Base-by-base conservation (phyloP, 2,329 filamentous ascomycete species). In the Gyromitra esculenta region DNA sequence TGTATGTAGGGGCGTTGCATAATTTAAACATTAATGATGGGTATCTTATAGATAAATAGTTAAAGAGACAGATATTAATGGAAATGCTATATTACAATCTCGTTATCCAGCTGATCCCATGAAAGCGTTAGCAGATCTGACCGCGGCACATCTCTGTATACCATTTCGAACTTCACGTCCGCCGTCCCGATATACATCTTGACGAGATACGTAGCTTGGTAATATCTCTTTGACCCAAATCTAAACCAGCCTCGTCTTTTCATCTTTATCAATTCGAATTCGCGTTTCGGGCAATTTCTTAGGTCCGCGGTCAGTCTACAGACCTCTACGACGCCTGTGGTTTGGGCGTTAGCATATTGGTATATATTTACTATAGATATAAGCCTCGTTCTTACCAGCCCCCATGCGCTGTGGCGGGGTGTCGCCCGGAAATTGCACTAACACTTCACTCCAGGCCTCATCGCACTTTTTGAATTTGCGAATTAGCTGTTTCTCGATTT, bases 231-330 rank as follows among this genome's bases (percentile, higher is more conserved):
- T 11, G 59, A 57, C 11, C 18, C 21, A 57, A 54, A 37, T 13
- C 9, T 13, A 13, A 71, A 64, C 7, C 43, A 41, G 11, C 59
- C 37, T 15, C 13, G 9, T 7, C 5, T 56, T 45, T 56, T 64
- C 35, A 52, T 64, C 57, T 60, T 63, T 31, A 35, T 63, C 37
- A 21, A 15, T 31, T 71, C 57, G 39, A 71, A 71, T n/a, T 71
- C 68, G 6, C 18, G n/a, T 41, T 54, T 41, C 50, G 37, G 35
- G 45, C 54, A 70, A 11, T 5, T 41, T 8, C 41, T 70, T 59
- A 71, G 21, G 21, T 71, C 57, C 6, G 45, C 0, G 4, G 59
- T 45, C 37, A 71, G 8, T 37, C 21, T 56, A 18, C 68, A 71
- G 48, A 71, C 43, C 25, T 45, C 35, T n/a, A 9, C 64, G 13